Conservation (phyloP, 2,329 filamentous ascomycete genomes). For the Colletotrichum cereale region DNA sequence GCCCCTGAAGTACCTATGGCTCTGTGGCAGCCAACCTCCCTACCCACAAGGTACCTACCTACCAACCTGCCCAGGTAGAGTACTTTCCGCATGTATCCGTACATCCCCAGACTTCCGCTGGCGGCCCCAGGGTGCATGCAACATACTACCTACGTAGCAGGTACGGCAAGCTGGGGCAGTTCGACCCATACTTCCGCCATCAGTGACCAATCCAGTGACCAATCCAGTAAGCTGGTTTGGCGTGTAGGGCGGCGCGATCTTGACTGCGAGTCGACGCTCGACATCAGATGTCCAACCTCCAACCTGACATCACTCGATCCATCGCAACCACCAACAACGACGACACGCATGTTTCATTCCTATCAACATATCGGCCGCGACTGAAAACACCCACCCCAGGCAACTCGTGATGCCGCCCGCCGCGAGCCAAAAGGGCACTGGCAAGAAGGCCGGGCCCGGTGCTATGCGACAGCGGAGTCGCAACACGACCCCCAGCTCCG, state of each 20-base stretch:
- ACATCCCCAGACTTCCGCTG: slow-evolving; percentile 27
- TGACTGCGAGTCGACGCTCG: slow-evolving; percentile 26
- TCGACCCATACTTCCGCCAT: slow-evolving; percentile 32
- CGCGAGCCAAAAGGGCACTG: slow-evolving; percentile 71
- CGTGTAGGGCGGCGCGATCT: slow-evolving; percentile 36
- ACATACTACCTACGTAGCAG: not conserved
- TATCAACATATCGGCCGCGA: slow-evolving; percentile 16
- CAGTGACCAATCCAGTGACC: slow-evolving; percentile 34
- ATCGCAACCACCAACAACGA: slow-evolving; percentile 26
- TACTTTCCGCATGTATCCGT: slow-evolving; percentile 12
- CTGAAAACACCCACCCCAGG: slow-evolving; percentile 1
- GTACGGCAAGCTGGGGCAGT: slow-evolving; percentile 14
- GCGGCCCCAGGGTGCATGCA: slow-evolving; percentile 20
- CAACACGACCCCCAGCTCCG: slow-evolving; percentile 80
- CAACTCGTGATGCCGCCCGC: slow-evolving; percentile 65
- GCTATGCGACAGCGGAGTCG: slow-evolving; percentile 78
- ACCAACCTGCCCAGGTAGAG: not conserved
- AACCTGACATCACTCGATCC: slow-evolving; percentile 25
- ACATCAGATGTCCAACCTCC: slow-evolving; percentile 20
- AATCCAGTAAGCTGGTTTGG: slow-evolving; percentile 36
- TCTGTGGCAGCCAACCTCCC: not conserved
- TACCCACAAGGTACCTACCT: not conserved
- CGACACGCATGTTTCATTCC: slow-evolving; percentile 20
- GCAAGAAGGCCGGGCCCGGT: slow-evolving; percentile 73
- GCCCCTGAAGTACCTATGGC: not conserved